Evolutionary conservation across 106 monocot species (phyloP).

Genomic region (Platanthera guangdongensis): DNA sequence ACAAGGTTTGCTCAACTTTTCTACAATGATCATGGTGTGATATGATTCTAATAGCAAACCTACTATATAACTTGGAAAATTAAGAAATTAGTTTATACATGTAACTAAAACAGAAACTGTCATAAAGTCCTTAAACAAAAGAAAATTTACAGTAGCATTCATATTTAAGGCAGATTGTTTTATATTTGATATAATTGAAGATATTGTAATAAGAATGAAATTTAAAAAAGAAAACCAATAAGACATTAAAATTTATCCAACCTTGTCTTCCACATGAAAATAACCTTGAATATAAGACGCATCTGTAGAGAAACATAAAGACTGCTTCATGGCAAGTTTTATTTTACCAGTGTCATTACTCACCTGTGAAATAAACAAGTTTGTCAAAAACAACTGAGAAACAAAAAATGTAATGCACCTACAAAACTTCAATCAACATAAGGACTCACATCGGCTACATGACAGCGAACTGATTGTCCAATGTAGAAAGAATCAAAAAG

Average conservation of each 20-base stretch:
- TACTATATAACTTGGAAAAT: not conserved
- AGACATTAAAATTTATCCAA: slow-evolving; percentile 13
- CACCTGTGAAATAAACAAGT: slow-evolving; percentile 33
- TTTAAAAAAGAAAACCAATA: not conserved
- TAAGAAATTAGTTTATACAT: not conserved
- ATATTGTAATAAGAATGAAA: not conserved
- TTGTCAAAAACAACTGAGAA: not conserved
- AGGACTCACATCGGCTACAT: slow-evolving; percentile 55
- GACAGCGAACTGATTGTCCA: slow-evolving; percentile 88
- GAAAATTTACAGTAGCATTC: not conserved
- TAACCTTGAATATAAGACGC: slow-evolving; percentile 62
- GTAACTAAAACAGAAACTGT: not conserved
- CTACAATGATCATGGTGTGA: not conserved
- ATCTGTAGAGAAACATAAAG: slow-evolving; percentile 74
- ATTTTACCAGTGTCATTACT: slow-evolving; percentile 54
- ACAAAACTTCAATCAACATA: not conserved
- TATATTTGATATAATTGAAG: not conserved
- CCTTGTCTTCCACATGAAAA: slow-evolving; percentile 84
- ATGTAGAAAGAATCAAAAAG: slow-evolving; percentile 61
- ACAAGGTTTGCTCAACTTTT: no score
- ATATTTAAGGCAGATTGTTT: not conserved
- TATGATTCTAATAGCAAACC: not conserved
- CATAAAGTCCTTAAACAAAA: not conserved
- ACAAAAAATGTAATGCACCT: not conserved
- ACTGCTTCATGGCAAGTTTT: slow-evolving; percentile 79